Conservation (phyloP, 495 filamentous ascomycete species). For the Clohesyomyces aquaticus region DNA sequence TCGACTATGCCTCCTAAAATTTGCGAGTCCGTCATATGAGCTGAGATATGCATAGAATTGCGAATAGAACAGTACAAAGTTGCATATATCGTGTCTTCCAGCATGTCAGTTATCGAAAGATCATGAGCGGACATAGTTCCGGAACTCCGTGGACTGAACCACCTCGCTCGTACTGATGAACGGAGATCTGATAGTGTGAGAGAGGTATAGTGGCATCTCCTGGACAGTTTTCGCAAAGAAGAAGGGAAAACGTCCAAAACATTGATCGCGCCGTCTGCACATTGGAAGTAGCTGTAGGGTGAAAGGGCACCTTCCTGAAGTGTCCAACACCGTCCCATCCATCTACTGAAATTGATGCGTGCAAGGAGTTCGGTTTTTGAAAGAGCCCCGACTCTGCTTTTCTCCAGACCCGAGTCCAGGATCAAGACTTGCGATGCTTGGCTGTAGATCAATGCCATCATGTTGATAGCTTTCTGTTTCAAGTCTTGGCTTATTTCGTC, state of each 20-base stretch:
- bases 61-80: too few relatives aligned
- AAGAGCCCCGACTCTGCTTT: neutral
- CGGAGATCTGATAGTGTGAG: too few relatives aligned
- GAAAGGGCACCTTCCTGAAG: slow-evolving; percentile 23
- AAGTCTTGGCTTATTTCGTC: neutral
- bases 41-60: neutral
- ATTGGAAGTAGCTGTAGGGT: slow-evolving; percentile 23
- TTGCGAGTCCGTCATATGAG: neutral
- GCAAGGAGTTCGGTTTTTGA: slow-evolving; percentile 4
- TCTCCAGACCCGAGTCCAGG: slow-evolving; percentile 18
- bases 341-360: slow-evolving; percentile 16
- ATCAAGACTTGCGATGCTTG: slow-evolving; percentile 24
- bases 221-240: too few relatives aligned
- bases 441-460: slow-evolving; percentile 27
- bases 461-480: slow-evolving; percentile 18
- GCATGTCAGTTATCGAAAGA: too few relatives aligned
- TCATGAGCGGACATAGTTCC: too few relatives aligned
- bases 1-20: too few relatives aligned
- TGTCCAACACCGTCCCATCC: slow-evolving; percentile 31
- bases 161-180: too few relatives aligned
- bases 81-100: too few relatives aligned
- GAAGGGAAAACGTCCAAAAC: neutral
- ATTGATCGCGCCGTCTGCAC: slow-evolving; percentile 26
- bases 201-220: too few relatives aligned
- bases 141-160: too few relatives aligned